phyloP scores from a whole-genome alignment of 1,284 basidiomycete genomes.

The Taiwanofungus camphoratus region DNA sequence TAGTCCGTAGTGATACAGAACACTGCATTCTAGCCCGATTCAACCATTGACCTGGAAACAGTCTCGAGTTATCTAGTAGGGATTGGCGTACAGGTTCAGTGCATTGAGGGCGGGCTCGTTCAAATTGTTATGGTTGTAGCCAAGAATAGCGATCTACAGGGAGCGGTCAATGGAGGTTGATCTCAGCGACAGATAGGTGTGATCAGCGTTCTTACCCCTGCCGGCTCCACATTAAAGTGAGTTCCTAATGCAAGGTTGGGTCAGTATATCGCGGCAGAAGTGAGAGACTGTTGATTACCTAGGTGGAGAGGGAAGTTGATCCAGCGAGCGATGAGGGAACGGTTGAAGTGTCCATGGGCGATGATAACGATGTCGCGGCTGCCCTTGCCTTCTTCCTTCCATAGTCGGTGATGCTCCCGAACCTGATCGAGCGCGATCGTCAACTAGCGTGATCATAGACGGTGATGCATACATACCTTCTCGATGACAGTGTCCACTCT shows the following conservation, averaged over 20 bases:
- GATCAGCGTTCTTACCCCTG: conserved; percentile 53
- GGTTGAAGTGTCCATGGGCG: conserved; percentile 82
- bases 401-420: conserved; percentile 69
- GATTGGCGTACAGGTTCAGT: conserved; percentile 60
- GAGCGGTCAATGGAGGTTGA: background rate
- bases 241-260: conserved; percentile 48
- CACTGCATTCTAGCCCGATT: background rate
- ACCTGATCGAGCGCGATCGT: conserved; percentile 39
- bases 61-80: conserved; percentile 3
- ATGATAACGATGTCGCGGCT: conserved; percentile 71
- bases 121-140: conserved; percentile 74
- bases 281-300: conserved; percentile 36
- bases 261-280: background rate
- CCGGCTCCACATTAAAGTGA: conserved; percentile 77
- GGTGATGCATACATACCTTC: conserved; percentile 38
- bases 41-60: background rate
- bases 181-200: conserved; percentile 9
- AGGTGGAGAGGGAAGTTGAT: conserved; percentile 59
- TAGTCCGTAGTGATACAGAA: background rate
- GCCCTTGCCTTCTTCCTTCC: conserved; percentile 58
- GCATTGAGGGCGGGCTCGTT: conserved; percentile 71
- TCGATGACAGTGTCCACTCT: conserved; percentile 76
- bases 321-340: conserved; percentile 81
- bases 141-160: conserved; percentile 58
- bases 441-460: background rate